Base-by-base conservation (phyloP, 2,329 filamentous ascomycete genomes). In the Tolypocladium sp. region DNA sequence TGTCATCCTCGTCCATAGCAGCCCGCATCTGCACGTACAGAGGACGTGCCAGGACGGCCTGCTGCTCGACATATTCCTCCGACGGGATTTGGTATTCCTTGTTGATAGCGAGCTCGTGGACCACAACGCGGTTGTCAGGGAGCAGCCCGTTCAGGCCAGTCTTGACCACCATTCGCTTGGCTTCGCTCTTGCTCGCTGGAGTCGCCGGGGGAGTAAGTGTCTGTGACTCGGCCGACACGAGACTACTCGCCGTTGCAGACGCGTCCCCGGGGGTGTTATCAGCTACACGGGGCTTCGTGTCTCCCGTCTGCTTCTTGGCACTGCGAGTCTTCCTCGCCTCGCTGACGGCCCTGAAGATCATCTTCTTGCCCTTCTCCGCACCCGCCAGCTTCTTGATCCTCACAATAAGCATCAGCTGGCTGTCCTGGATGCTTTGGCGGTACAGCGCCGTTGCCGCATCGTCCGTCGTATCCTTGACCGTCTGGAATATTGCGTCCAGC, bases 401-500 rank as follows among this genome's bases (percentile, higher is more conserved):
- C 56, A 90, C 89, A 68, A 93, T 84, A 22, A 93, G 77, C 74
- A 90, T 88, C 46, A 91, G 77, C 70, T 94, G 90, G 66, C 91
- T 92, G 64, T 92, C 87, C 59, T 89, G 83, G 63, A 93, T 92
- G 61, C 90, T 91, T 66, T 91, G 82, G 41, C 86, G 84, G 68
- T 92, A 93, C n/a, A 91, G 84, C 22, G 84, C 84, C 1, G 88
- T 84, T 2, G 91, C 89, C 20, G 86, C 84, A 44, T 88, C 85
- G 55, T 90, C 86, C 0, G 85, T 89, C 57, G 87, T 86, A 66
- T 91, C 86, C 70, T 91, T 92, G 69, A 94, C 89, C 3, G 88
- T 90, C 69, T 92, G 88, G 79, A 89, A 89, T 55, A 93, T 93
- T 41, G 87, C 87, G 67, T 94, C 90, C 2, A 94, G 81, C 69